These are phyloP conservation scores for Scopulariopsis brevicaulis DNA, from an alignment of 2,329 filamentous ascomycete genomes.

Conservation along the genomic window DNA sequence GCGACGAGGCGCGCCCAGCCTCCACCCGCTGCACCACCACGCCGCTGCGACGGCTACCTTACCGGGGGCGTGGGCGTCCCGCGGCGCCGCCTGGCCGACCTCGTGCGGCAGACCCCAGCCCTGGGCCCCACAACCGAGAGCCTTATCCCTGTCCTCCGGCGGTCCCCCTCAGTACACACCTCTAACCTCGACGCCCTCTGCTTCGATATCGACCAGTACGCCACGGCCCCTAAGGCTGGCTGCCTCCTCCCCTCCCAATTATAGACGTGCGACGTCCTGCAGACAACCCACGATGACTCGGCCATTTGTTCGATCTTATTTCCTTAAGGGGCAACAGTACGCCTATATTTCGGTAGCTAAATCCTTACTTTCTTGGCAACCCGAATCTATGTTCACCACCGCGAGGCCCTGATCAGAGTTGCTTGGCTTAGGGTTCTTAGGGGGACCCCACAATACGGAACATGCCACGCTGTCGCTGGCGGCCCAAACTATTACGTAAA, in stretches of 20 bases:
- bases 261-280: not conserved
- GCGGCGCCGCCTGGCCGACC: conserved; percentile 17
- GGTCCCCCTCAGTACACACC: not conserved
- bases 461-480: too few relatives aligned
- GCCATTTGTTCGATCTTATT: too few relatives aligned
- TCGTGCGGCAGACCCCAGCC: not conserved
- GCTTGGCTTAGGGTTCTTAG: too few relatives aligned
- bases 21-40: conserved; percentile 15
- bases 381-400: too few relatives aligned
- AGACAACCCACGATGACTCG: not conserved
- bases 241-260: not conserved
- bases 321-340: too few relatives aligned
- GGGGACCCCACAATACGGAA: too few relatives aligned
- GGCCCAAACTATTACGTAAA: not conserved
- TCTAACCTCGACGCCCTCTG: not conserved
- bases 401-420: too few relatives aligned
- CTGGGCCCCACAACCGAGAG: not conserved
- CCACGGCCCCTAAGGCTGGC: not conserved
- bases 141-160: not conserved
- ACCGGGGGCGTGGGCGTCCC: conserved; percentile 12
- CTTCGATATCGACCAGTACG: not conserved
- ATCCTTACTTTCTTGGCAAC: too few relatives aligned
- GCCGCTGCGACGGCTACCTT: conserved; percentile 21
- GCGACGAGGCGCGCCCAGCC: conserved; percentile 18
- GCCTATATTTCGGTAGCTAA: too few relatives aligned